phyloP scores from a whole-genome alignment of 2,329 filamentous ascomycete genomes.

The Samsoniella hepiali region DNA sequence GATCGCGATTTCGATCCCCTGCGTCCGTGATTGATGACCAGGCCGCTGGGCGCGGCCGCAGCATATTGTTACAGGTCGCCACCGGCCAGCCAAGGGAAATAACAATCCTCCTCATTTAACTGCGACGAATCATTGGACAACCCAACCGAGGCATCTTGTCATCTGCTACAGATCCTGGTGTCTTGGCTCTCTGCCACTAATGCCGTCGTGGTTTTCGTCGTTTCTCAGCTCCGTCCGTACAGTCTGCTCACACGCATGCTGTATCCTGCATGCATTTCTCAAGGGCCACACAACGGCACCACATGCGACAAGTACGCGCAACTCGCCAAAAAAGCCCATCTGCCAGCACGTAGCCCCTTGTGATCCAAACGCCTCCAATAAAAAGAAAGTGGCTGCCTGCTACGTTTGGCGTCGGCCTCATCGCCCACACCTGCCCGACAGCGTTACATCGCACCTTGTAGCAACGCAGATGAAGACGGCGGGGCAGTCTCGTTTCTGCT shows the following conservation, averaged over 20 bases:
- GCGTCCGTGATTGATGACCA: constrained; percentile 2
- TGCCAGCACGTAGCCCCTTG: not conserved
- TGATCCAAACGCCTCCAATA: not conserved
- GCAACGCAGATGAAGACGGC: not conserved
- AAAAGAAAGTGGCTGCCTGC: not conserved
- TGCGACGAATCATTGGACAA: not conserved
- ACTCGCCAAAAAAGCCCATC: not conserved
- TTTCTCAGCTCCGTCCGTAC: not conserved
- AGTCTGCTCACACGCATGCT: constrained; percentile 13
- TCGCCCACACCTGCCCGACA: not conserved
- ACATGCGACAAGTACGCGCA: not conserved
- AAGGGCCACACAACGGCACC: not conserved
- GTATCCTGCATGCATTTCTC: constrained; percentile 5
- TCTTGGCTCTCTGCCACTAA: not conserved
- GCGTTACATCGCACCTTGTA: constrained; percentile 5
- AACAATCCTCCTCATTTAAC: not conserved
- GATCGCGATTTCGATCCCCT: constrained; percentile 11
- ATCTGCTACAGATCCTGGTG: not conserved
- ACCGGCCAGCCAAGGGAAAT: not conserved
- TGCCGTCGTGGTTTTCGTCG: not conserved
- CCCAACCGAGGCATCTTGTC: not conserved
- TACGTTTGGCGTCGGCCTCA: not conserved
- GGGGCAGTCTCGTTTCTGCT: not conserved
- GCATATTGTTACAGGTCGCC: not conserved
- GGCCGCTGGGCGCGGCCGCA: not conserved